phyloP scores from a whole-genome alignment of 352 stramenopile species.

The Thalassiosira hispida region DNA sequence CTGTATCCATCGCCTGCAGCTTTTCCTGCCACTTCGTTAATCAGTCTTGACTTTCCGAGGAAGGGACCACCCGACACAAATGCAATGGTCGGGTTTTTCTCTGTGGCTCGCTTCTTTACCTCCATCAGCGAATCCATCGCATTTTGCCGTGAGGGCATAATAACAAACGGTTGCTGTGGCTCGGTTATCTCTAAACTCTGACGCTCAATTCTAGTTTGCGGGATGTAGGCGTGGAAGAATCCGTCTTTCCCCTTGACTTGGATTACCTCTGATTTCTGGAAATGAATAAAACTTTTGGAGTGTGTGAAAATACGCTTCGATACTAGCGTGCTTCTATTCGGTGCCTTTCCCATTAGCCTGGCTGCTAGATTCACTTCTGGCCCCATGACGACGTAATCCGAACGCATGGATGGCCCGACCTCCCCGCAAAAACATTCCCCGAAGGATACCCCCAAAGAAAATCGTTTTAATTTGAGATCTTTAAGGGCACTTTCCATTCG shows the following conservation, averaged over 20 bases:
- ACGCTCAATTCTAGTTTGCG: slow-evolving; percentile 51
- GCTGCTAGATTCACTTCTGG: slow-evolving; percentile 74
- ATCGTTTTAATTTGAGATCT: slow-evolving; percentile 57
- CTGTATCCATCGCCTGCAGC: slow-evolving; percentile 50
- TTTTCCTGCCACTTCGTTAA: slow-evolving; percentile 51
- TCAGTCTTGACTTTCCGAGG: slow-evolving; percentile 61
- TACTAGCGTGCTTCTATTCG: slow-evolving; percentile 63
- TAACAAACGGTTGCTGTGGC: slow-evolving; percentile 57
- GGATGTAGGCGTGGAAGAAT: slow-evolving; percentile 66
- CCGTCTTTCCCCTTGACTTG: slow-evolving; percentile 66
- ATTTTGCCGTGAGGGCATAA: slow-evolving; percentile 61
- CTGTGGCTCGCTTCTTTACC: slow-evolving; percentile 42
- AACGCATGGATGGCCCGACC: slow-evolving; percentile 57
- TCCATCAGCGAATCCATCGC: slow-evolving; percentile 54
- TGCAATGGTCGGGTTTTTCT: slow-evolving; percentile 42
- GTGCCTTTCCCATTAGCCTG: slow-evolving; percentile 74
- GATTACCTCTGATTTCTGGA: slow-evolving; percentile 63
- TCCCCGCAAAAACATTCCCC: slow-evolving; percentile 78
- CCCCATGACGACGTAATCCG: slow-evolving; percentile 80
- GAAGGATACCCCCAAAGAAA: slow-evolving; percentile 70
- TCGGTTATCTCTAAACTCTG: slow-evolving; percentile 54
- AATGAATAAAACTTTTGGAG: slow-evolving; percentile 64
- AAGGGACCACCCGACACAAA: slow-evolving; percentile 62
- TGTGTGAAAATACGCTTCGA: slow-evolving; percentile 66
- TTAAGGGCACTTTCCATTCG: slow-evolving; percentile 69